Evolutionary conservation across 768 basidiomycete species (phyloP), one percentile per base, ranked within the genome.

Genomic region (Pleurotus sapidus): DNA sequence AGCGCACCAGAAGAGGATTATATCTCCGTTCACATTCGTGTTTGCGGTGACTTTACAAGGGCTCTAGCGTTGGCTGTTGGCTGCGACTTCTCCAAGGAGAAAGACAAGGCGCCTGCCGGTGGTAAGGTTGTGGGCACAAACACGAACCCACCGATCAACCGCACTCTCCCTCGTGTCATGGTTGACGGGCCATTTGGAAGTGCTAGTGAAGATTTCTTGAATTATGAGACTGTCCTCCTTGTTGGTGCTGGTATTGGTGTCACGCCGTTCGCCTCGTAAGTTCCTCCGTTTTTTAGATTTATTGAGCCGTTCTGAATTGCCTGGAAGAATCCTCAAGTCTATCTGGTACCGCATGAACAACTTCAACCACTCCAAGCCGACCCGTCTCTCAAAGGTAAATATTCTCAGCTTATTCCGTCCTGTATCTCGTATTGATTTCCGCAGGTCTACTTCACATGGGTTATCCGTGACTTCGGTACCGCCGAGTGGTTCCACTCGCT

Each of bases 281-380:
- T 69, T 51, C 2, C 14, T 43, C 46, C 11, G 43, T 34, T 14
- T 23, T 54, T 47, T 43, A 18, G 11, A 37, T 34, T 56, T 57
- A 40, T 46, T 30, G 18, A 24, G 24, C 23, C 53, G 18, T 62
- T 56, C 47, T 49, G 11, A 14, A 51, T 15, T 27, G 58, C n/a
- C 17, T 8, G 61, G 3, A 45, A 90, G 89, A 50, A 93, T 92
- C 63, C 73, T 93, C 55, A 93, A 95, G 71, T 88, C 89, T 12
- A 92, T 95, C 65, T 95, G 94, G 94, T 98, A 97, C 75, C 89
- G 93, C 57, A 89, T 95, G 89, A 96, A 95, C 74, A 88, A 88
- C 73, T 80, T 93, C 65, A 83, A 88, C 65, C 73, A 77, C 60
- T 82, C 81, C 20, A 87, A 86, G 70, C 83, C 84, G 12, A 95